These are phyloP conservation scores for Termitomyces sp. DNA, from an alignment of 768 basidiomycete genomes.

Conservation along the genomic window DNA sequence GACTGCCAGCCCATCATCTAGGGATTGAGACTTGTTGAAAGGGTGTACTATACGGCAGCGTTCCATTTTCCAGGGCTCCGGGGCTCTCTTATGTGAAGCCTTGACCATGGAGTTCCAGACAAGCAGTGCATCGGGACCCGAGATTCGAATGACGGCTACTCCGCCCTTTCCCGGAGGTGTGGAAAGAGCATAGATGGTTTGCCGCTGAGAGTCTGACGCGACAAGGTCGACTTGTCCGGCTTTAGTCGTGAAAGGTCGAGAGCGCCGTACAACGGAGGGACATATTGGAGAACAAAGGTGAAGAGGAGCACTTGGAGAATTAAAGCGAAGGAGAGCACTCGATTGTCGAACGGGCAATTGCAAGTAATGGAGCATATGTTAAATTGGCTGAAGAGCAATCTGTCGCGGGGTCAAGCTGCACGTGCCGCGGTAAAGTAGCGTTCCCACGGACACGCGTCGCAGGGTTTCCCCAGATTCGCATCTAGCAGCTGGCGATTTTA, in stretches of 20 bases:
- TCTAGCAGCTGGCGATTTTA: not conserved
- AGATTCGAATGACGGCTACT: conserved; percentile 76
- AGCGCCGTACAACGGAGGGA: not conserved
- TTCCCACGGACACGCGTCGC: conserved; percentile 8
- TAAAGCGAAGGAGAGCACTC: not conserved
- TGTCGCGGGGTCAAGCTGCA: not conserved
- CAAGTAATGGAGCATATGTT: conserved; percentile 5
- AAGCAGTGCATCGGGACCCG: conserved; percentile 62
- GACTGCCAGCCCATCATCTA: conserved; percentile 80
- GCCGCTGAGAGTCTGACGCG: conserved; percentile 47
- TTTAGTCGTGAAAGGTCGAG: not conserved
- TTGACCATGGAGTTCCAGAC: conserved; percentile 60
- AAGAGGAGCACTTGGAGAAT: not conserved
- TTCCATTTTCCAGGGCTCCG: conserved; percentile 62
- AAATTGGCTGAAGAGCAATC: not conserved
- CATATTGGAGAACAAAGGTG: not conserved
- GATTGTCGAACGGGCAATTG: not conserved
- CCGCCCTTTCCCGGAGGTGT: conserved; percentile 85
- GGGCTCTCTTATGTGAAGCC: conserved; percentile 20
- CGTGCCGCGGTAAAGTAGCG: not conserved
- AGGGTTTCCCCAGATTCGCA: not conserved
- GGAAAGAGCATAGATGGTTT: conserved; percentile 83
- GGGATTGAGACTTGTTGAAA: conserved; percentile 38
- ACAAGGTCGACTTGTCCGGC: conserved; percentile 9
- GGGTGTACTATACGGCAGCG: conserved; percentile 68